Percentiles rank a stretch among this genome's conserved stretches.
Evolutionary conservation across 2,329 filamentous ascomycete species (phyloP).

Genomic region (Penicillium verrucosum): DNA sequence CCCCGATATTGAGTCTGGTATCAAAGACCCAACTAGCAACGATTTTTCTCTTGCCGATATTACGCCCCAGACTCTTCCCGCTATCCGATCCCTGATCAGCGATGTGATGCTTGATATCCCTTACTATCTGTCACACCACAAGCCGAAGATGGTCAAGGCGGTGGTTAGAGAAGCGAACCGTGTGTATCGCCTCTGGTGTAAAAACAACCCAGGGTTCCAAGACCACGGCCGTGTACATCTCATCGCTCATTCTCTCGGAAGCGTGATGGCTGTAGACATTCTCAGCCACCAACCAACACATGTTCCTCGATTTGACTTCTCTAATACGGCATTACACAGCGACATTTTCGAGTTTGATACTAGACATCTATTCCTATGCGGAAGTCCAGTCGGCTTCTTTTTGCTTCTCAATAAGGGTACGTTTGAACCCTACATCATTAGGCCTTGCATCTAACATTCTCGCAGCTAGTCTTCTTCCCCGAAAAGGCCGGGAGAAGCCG

Average conservation of each 20-base stretch:
- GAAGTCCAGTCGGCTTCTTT: conserved; percentile 91
- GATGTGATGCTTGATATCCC: conserved; percentile 99
- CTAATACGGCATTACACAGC: conserved; percentile 40
- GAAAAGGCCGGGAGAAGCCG: conserved; percentile 71
- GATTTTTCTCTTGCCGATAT: conserved; percentile 78
- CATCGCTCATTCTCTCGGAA: conserved; percentile 89
- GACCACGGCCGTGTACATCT: conserved; percentile 81
- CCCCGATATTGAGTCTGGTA: conserved; percentile 55
- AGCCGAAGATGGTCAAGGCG: conserved; percentile 88
- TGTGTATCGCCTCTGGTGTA: conserved; percentile 92
- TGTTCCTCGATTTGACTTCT: conserved; percentile 51
- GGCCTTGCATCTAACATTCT: conserved; percentile 22
- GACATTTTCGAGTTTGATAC: conserved; percentile 87
- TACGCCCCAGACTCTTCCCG: conserved; percentile 83
- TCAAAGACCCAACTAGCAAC: conserved; percentile 57
- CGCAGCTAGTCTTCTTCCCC: conserved; percentile 64
- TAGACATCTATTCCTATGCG: conserved; percentile 80
- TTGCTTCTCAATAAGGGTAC: conserved; percentile 70
- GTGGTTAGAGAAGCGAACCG: conserved; percentile 88
- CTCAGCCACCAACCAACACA: conserved; percentile 81
- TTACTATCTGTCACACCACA: conserved; percentile 95
- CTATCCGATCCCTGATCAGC: conserved; percentile 88
- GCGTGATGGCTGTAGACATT: conserved; percentile 90
- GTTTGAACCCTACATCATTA: background rate
- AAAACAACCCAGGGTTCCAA: conserved; percentile 84